Conservation (phyloP, 495 filamentous ascomycete species). For the Podospora bellae-mahoneyi region DNA sequence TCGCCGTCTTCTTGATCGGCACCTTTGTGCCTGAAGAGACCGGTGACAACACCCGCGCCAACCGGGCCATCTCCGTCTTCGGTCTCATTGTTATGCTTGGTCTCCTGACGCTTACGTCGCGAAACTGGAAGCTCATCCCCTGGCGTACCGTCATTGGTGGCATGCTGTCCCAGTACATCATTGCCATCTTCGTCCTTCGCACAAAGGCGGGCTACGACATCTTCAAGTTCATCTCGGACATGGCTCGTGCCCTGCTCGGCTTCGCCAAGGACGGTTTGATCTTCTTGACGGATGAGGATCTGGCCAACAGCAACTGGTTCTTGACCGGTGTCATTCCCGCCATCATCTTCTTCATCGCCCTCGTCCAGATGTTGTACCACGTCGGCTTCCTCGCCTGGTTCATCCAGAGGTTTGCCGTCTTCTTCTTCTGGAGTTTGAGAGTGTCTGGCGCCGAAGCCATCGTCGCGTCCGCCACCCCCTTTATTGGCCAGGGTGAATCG, state of each 20-base stretch:
- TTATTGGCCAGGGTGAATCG: slow-evolving; percentile 91
- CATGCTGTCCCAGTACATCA: slow-evolving; percentile 82
- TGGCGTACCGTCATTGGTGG: slow-evolving; percentile 85
- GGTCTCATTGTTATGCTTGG: slow-evolving; percentile 71
- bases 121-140: slow-evolving; percentile 64
- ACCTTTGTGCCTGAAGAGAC: slow-evolving; percentile 67
- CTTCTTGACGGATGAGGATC: slow-evolving; percentile 62
- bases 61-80: slow-evolving; percentile 76
- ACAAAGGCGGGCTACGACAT: slow-evolving; percentile 76
- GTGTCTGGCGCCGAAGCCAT: slow-evolving; percentile 94
- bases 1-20: slow-evolving; percentile 72
- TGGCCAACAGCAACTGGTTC: slow-evolving; percentile 57
- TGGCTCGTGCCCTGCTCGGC: slow-evolving; percentile 66
- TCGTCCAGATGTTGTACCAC: slow-evolving; percentile 81
- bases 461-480: slow-evolving; percentile 88
- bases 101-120: slow-evolving; percentile 64
- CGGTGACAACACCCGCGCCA: slow-evolving; percentile 70
- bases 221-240: slow-evolving; percentile 75
- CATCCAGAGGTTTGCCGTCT: slow-evolving; percentile 75
- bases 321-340: slow-evolving; percentile 69
- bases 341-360: slow-evolving; percentile 88
- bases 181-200: slow-evolving; percentile 82
- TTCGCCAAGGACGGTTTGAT: slow-evolving; percentile 66
- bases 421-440: slow-evolving; percentile 85
- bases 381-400: slow-evolving; percentile 80